Evolutionary conservation across 2,329 filamentous ascomycete species (phyloP).

Genomic region (Fusarium mangiferae): DNA sequence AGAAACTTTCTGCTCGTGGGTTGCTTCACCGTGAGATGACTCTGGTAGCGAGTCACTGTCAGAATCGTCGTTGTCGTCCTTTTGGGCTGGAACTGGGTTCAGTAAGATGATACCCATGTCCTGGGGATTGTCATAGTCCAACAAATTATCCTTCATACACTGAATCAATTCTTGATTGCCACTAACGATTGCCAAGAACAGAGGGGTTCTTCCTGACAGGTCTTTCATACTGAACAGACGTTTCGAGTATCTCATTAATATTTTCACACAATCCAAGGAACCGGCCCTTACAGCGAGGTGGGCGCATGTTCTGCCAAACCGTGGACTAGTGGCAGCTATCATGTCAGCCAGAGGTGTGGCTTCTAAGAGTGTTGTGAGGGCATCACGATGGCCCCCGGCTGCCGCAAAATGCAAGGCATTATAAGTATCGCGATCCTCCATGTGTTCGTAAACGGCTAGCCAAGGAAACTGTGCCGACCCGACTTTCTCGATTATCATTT

Average conservation of each 20-base stretch:
- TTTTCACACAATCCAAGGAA: conserved; percentile 34
- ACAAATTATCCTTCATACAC: conserved; percentile 24
- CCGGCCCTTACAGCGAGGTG: conserved; percentile 34
- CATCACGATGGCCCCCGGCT: conserved; percentile 13
- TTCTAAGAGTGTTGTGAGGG: conserved; percentile 25
- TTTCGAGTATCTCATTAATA: conserved; percentile 16
- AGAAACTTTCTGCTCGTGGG: background rate
- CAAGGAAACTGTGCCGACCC: conserved; percentile 28
- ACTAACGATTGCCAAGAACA: conserved; percentile 26
- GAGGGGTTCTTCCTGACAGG: conserved; percentile 27
- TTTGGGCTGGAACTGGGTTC: background rate
- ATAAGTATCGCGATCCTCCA: conserved; percentile 14
- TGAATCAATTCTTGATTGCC: conserved; percentile 21
- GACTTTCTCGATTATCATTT: conserved; percentile 21
- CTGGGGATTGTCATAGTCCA: conserved; percentile 1
- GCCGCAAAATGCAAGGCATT: conserved; percentile 41
- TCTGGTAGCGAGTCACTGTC: background rate
- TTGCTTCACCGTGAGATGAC: background rate
- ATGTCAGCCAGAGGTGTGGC: conserved; percentile 14
- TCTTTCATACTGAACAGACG: conserved; percentile 26
- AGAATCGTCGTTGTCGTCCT: background rate
- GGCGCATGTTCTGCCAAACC: conserved; percentile 23
- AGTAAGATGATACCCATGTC: conserved; percentile 11
- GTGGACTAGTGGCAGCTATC: conserved; percentile 17
- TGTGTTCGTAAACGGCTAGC: conserved; percentile 5